Percentiles rank a stretch among this genome's conserved stretches.
These are phyloP conservation scores for Penicillium bovifimosum DNA, from an alignment of 495 filamentous ascomycete genomes.

Conservation along the genomic window DNA sequence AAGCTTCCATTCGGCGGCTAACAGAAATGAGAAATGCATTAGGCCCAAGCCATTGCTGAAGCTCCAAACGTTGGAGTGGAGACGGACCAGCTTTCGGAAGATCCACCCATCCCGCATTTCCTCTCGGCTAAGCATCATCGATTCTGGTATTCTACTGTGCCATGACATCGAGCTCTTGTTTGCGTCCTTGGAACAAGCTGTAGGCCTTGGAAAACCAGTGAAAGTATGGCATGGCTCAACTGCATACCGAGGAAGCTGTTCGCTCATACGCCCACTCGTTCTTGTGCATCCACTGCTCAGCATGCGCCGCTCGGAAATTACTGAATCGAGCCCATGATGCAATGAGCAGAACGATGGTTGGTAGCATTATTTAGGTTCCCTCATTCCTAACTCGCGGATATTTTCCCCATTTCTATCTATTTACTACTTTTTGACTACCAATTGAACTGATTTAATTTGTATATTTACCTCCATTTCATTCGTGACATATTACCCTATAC, in stretches of 20 bases:
- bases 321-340: conserved; percentile 23
- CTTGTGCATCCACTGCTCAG: conserved; percentile 1
- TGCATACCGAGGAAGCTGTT: background rate
- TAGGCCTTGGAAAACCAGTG: conserved; percentile 8
- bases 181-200: conserved; percentile 8
- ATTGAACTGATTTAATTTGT: conserved; percentile 1
- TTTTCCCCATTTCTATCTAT: background rate
- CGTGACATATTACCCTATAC: background rate
- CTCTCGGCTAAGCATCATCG: conserved; percentile 22
- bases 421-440: no score
- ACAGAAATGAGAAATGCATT: background rate
- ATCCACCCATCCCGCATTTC: conserved; percentile 9
- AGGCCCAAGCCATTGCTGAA: conserved; percentile 2
- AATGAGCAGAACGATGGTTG: conserved; percentile 4
- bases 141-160: conserved; percentile 12
- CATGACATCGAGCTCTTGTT: conserved; percentile 2
- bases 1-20: background rate
- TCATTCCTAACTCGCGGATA: background rate
- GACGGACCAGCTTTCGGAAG: conserved; percentile 12
- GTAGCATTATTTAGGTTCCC: conserved; percentile 13
- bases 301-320: background rate
- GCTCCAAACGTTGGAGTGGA: conserved; percentile 6
- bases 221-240: conserved; percentile 1
- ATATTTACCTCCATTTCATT: background rate
- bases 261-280: background rate